Evolutionary conservation across 257 asterid genomes (phyloP), one percentile per base, ranked within the genome.

Genomic region (Ligustrum vulgare): DNA sequence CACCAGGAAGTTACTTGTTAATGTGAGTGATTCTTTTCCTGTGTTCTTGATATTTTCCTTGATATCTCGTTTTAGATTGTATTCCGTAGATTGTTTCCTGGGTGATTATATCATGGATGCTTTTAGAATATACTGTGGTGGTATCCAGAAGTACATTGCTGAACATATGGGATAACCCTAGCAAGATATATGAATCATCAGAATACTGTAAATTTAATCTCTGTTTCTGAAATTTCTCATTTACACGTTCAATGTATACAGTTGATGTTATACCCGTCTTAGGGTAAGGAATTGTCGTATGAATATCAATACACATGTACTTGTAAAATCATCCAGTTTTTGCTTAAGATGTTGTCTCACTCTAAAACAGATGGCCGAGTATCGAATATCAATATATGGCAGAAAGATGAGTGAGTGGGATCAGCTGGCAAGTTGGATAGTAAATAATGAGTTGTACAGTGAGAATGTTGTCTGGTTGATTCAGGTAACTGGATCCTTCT

Each of bases 401-500:
- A 88, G 98, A 83, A 94, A 94, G 89, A 88, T 85, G 96, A 92
- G 98, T 51, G 98, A 94, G 84, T 92, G 97, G 98, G 98, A 94
- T 81, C 97, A 94, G 84, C 84, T 92, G 71, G 98, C 97, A 31
- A 94, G 98, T 85, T 94, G 98, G 98, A 91, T 94, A 56, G 91
- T 94, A 47, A 94, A 94, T 79, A 92, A 94, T 81, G 92, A 89
- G 76, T 83, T 94, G 63, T 92, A 91, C 83, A 86, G 93, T 75
- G 96, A 92, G 83, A 94, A 94, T 81, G 98, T 88, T 86, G 99
- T 92, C 70, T 94, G 99, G 99, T 81, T 94, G 86, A 94, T 94
- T 82, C 99, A 94, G 98, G 99, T 94, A 84, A 20, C 7, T 8
- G n/a, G 62, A 8, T 22, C 0, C 60, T 65, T 66, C 32, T 79